Evolutionary conservation across 257 asterid species (phyloP).

Genomic region (Handroanthus guayacan): DNA sequence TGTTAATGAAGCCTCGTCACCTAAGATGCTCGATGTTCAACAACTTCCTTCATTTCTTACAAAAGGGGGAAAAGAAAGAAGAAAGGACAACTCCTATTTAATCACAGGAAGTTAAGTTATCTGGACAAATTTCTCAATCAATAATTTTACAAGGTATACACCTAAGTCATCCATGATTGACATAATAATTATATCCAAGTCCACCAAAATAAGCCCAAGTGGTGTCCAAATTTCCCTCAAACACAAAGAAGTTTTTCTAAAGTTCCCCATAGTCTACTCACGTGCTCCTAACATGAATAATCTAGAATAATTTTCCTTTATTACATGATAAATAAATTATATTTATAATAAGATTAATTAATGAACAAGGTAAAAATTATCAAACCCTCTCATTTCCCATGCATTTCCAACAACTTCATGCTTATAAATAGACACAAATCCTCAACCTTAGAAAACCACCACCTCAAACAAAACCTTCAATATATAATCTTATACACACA

Average conservation of each 20-base stretch:
- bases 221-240: background rate
- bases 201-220: background rate
- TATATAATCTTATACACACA: background rate
- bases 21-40: background rate
- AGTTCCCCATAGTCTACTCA: slow-evolving; percentile 41
- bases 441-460: slow-evolving; percentile 33
- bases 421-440: slow-evolving; percentile 52
- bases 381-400: slow-evolving; percentile 38
- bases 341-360: background rate
- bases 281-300: slow-evolving; percentile 44
- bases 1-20: background rate
- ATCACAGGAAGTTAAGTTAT: background rate
- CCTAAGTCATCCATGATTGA: background rate
- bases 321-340: background rate
- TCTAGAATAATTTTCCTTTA: background rate
- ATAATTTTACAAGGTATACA: background rate
- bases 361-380: too few species aligned
- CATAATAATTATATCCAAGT: background rate
- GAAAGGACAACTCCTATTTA: background rate
- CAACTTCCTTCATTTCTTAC: slow-evolving; percentile 1
- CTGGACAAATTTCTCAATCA: background rate
- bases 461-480: slow-evolving; percentile 27
- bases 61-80: background rate
- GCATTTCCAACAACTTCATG: slow-evolving; percentile 37
- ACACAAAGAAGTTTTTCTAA: too few species aligned